Evolutionary conservation across 148 eudicot genomes (phyloP).

Genomic region (Silene conica): DNA sequence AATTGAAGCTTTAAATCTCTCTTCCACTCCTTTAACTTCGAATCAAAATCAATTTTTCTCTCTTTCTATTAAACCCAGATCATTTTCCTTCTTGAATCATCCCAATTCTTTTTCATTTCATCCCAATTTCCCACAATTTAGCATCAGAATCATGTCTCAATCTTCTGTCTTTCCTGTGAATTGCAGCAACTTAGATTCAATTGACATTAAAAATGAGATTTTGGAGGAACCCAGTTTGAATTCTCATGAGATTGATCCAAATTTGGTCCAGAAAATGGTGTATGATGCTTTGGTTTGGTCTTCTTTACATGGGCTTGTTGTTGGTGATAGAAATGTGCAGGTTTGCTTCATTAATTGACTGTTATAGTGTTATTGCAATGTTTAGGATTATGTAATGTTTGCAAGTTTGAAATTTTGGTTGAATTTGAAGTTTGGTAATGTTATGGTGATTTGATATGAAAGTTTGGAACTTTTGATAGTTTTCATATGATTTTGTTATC

Average conservation of each 20-base stretch:
- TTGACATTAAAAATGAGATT: constrained; percentile 25
- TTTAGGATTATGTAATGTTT: background rate
- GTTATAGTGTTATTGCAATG: too few relatives aligned
- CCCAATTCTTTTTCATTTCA: background rate
- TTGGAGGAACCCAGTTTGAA: constrained; percentile 32
- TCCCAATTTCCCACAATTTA: constrained; percentile 13
- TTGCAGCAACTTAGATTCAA: constrained; percentile 24
- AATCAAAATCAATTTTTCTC: constrained; percentile 6
- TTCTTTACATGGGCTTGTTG: constrained; percentile 82
- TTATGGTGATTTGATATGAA: background rate
- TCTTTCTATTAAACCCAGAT: constrained; percentile 16
- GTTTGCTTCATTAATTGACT: constrained; percentile 27
- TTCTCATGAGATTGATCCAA: constrained; percentile 49
- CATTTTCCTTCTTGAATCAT: constrained; percentile 10
- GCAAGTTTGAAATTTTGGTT: background rate
- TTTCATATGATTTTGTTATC: background rate
- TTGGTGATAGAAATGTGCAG: constrained; percentile 68
- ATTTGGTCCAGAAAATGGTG: constrained; percentile 51
- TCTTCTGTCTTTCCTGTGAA: constrained; percentile 21
- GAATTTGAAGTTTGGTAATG: background rate
- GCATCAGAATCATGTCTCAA: constrained; percentile 26
- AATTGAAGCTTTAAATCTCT: constrained; percentile 9
- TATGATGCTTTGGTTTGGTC: constrained; percentile 83
- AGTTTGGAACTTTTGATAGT: background rate
- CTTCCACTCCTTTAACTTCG: constrained; percentile 21